phyloP scores from a whole-genome alignment of 1,139 yeast species.

The Yamadazyma dushanensis region DNA sequence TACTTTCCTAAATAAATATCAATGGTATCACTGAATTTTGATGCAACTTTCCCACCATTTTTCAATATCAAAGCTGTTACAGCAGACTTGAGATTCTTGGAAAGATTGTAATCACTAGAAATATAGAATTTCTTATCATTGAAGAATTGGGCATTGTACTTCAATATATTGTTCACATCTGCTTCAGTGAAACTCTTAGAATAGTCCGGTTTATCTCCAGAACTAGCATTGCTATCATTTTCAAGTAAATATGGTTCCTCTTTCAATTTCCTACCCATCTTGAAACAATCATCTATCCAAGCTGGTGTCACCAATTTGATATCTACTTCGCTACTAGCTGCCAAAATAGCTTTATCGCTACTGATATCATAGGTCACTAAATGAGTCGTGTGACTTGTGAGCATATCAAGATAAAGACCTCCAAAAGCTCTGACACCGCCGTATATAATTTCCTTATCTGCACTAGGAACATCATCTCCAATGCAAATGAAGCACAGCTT shows the following conservation, averaged over 20 bases:
- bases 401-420: conserved; percentile 64
- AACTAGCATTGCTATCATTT: neutral
- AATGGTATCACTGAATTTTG: conserved; percentile 27
- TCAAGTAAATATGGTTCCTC: conserved; percentile 49
- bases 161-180: conserved; percentile 11
- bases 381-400: conserved; percentile 77
- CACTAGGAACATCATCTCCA: conserved; percentile 54
- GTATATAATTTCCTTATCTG: conserved; percentile 64
- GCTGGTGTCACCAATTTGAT: conserved; percentile 71
- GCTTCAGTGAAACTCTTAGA: conserved; percentile 6
- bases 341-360: conserved; percentile 50
- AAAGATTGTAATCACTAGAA: conserved; percentile 33
- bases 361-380: conserved; percentile 57
- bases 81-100: conserved; percentile 29
- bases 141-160: conserved; percentile 19
- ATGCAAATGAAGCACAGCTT: conserved; percentile 63
- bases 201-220: conserved; percentile 6
- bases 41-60: conserved; percentile 32
- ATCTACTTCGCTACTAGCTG: conserved; percentile 37
- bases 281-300: conserved; percentile 76
- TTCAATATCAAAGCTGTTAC: conserved; percentile 27
- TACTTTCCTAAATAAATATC: conserved; percentile 69
- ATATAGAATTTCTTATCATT: conserved; percentile 29
- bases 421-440: conserved; percentile 74
- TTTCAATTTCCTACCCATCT: conserved; percentile 47